Conservation (phyloP, 2,329 filamentous ascomycete genomes). For the Aspergillus floridensis region DNA sequence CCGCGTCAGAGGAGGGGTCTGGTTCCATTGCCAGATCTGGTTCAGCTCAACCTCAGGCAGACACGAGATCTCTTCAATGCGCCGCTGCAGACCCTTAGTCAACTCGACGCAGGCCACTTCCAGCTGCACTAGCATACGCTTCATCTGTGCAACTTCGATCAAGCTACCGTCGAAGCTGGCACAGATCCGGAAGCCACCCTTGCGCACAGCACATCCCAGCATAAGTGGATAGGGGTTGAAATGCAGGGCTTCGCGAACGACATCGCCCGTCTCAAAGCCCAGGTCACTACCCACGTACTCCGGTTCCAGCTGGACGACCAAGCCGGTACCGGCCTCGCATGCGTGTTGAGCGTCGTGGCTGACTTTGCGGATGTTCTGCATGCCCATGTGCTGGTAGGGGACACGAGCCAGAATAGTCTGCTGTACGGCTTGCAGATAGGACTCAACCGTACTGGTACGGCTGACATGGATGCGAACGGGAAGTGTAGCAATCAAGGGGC, state of each 20-base stretch:
- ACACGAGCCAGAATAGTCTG: conserved; percentile 38
- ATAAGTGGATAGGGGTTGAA: conserved; percentile 53
- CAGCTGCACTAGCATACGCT: conserved; percentile 38
- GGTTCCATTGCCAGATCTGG: conserved; percentile 47
- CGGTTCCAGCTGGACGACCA: conserved; percentile 42
- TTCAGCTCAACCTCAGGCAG: conserved; percentile 39
- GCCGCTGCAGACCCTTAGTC: conserved; percentile 24
- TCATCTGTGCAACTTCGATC: conserved; percentile 38
- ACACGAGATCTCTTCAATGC: conserved; percentile 36
- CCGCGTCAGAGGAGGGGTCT: conserved; percentile 34
- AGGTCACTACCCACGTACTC: conserved; percentile 38
- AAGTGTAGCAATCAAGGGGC: conserved; percentile 50
- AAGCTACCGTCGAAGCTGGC: conserved; percentile 45
- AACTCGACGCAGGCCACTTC: conserved; percentile 31
- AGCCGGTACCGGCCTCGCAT: conserved; percentile 34
- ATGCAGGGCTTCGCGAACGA: conserved; percentile 37
- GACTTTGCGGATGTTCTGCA: conserved; percentile 49
- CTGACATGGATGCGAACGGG: conserved; percentile 45
- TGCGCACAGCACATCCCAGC: conserved; percentile 47
- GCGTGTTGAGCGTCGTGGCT: conserved; percentile 40
- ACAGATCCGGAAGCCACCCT: conserved; percentile 44
- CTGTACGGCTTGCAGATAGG: conserved; percentile 32
- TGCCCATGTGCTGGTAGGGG: conserved; percentile 50
- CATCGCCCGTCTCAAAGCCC: conserved; percentile 37
- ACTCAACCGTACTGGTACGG: conserved; percentile 26